A percentile compares a stretch with the other conserved stretches of the same genome.
These are phyloP conservation scores for Hirschfeldia incana DNA, from an alignment of 345 rosid genomes.

Conservation along the genomic window DNA sequence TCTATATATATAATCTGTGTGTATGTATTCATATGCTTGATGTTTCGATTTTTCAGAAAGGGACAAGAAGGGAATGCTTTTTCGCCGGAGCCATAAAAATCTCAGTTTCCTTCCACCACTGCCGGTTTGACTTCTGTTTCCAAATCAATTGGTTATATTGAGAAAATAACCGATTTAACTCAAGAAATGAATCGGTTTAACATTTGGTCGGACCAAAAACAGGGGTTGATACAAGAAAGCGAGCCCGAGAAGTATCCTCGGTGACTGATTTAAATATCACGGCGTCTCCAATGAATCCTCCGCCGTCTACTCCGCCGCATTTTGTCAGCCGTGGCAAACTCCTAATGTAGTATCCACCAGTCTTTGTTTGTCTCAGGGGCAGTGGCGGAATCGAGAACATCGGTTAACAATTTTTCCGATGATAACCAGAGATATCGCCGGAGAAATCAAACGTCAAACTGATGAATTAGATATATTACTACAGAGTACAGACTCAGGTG, in stretches of 20 bases:
- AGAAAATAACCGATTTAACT: background rate
- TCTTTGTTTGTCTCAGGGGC: constrained; percentile 33
- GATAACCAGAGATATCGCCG: constrained; percentile 52
- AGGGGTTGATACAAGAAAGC: constrained; percentile 51
- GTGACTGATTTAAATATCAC: constrained; percentile 32
- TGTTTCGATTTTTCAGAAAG: constrained; percentile 44
- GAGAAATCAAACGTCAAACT: constrained; percentile 66
- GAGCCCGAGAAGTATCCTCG: constrained; percentile 56
- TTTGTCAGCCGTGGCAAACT: constrained; percentile 30
- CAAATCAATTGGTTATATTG: background rate
- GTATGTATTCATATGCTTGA: background rate
- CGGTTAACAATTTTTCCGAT: constrained; percentile 14
- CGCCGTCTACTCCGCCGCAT: constrained; percentile 39
- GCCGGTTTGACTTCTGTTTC: constrained; percentile 22
- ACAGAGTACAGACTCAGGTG: constrained; percentile 83
- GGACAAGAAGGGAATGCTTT: constrained; percentile 68
- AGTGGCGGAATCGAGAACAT: constrained; percentile 41
- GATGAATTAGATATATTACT: constrained; percentile 75
- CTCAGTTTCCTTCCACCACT: constrained; percentile 29
- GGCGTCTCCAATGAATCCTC: constrained; percentile 30
- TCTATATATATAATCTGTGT: background rate
- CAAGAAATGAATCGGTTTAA: background rate
- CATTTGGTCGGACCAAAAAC: constrained; percentile 3
- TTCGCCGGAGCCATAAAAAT: constrained; percentile 48
- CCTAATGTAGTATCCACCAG: constrained; percentile 74